Evolutionary conservation across 345 rosid species (phyloP), one percentile per base, ranked within the genome.

Genomic region (Angophora floribunda): DNA sequence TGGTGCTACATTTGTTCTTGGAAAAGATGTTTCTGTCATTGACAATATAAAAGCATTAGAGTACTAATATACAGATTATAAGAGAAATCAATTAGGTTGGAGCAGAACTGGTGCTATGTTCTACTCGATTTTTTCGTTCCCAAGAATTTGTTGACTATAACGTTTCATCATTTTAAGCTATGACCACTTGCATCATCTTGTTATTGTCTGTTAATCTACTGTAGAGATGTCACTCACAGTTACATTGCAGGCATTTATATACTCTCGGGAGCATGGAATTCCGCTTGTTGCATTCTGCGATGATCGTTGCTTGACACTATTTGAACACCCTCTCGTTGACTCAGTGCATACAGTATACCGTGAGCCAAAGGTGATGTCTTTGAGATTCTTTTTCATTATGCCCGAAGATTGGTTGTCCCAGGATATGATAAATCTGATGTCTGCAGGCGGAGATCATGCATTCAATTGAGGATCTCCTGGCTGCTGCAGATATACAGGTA

Each of bases 381-480:
- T 65, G 22, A 85, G 86, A 15, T 67, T 59, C 87, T 85, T 87
- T 32, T 86, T 61, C 84, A 88, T 53, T 26, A 32, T 85, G 85
- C n/a, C 41, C 19, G 70, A 51, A 55, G 45, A 47, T 51, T 52
- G 87, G 47, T 52, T 8, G 15, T 75, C 82, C 14, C 49, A 36
- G 47, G 28, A 75, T 44, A 75, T 75, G 82, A 41, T 75, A 41
- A 41, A 19, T 41, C 49, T 19, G 41, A 10, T 75, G 82, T 79
- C 88, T 90, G 75, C 94, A 98, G 99, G 99, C 99, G 1, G 99
- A 98, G 92, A 89, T 97, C 93, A 94, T 97, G 93, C 92, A 96
- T 19, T 95, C 98, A 11, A 91, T 95, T 90, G 97, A 98, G 90
- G 90, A 91, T 92, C 95, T 98, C 51, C 86, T 97, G 88, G 92